Evolutionary conservation across 495 filamentous ascomycete genomes (phyloP).

Genomic region (Penicillium cinerascens): DNA sequence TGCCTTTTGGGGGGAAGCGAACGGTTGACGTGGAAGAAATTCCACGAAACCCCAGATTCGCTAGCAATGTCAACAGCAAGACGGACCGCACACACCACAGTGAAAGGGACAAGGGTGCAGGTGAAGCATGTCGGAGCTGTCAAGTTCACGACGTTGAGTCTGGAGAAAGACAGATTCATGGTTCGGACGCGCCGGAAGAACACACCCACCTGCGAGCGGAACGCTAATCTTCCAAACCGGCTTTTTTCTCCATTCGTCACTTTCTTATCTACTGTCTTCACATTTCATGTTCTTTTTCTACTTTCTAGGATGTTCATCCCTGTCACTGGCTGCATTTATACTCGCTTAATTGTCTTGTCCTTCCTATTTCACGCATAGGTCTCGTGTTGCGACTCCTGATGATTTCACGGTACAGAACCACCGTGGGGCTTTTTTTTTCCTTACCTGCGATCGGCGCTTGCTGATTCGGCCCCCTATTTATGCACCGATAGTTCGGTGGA

Average conservation of each 20-base stretch:
- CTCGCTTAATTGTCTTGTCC: neutral
- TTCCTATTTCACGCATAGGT: neutral
- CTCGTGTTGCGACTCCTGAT: conserved; percentile 12
- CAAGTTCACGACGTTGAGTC: conserved; percentile 2
- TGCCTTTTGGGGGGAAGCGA: neutral
- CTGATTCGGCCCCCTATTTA: conserved; percentile 10
- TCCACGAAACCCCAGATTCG: neutral
- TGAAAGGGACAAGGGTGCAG: conserved; percentile 1
- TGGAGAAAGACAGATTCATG: conserved; percentile 22
- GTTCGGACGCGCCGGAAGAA: conserved; percentile 27
- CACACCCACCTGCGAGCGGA: conserved; percentile 18
- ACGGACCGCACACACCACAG: conserved; percentile 5
- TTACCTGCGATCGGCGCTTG: conserved; percentile 20
- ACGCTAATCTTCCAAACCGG: conserved; percentile 17
- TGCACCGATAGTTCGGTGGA: neutral
- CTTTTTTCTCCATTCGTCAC: conserved; percentile 12
- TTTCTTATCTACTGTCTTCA: neutral
- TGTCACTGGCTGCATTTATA: neutral
- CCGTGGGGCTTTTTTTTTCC: conserved; percentile 11
- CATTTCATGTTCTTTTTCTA: neutral
- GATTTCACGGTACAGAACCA: conserved; percentile 17
- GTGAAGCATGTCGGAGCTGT: conserved; percentile 17
- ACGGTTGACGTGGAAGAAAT: neutral
- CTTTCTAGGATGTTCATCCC: neutral
- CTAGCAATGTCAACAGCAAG: neutral